Evolutionary conservation across 2,329 filamentous ascomycete genomes (phyloP).

Genomic region (Trichophyton simii): DNA sequence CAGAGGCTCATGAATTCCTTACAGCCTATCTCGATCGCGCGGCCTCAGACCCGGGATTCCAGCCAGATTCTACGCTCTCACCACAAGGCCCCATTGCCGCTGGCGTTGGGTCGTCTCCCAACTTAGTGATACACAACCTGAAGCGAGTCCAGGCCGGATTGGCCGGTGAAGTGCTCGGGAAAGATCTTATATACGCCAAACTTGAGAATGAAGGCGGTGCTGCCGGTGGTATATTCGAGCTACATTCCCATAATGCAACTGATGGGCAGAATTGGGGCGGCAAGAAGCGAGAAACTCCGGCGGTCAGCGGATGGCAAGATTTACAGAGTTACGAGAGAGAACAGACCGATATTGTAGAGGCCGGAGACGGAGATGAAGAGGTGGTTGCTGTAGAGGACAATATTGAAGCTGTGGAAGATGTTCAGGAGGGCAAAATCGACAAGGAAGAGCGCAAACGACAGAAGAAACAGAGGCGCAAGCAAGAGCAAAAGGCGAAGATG

Average conservation of each 20-base stretch:
- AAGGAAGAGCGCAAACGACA: constrained; percentile 43
- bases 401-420: constrained; percentile 28
- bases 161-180: constrained; percentile 30
- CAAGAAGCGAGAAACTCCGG: constrained; percentile 10
- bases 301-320: constrained; percentile 17
- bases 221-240: constrained; percentile 2
- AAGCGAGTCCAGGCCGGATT: constrained; percentile 35
- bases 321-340: constrained; percentile 25
- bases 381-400: constrained; percentile 27
- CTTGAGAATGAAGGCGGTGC: constrained; percentile 10
- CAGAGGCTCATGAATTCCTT: constrained; percentile 31
- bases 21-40: constrained; percentile 32
- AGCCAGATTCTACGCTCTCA: constrained; percentile 34
- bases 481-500: constrained; percentile 31
- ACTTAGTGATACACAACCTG: constrained; percentile 34
- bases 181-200: constrained; percentile 29
- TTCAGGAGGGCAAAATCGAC: constrained; percentile 27
- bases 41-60: constrained; percentile 30
- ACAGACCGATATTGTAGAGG: constrained; percentile 20
- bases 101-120: constrained; percentile 29
- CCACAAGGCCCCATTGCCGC: constrained; percentile 33
- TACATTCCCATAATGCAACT: constrained; percentile 4
- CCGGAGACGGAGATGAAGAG: constrained; percentile 10
- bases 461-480: constrained; percentile 43
- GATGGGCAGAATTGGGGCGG: constrained; percentile 23